Base-by-base conservation (phyloP, 75 land plant genomes). In the Selaginella moellendorffii region DNA sequence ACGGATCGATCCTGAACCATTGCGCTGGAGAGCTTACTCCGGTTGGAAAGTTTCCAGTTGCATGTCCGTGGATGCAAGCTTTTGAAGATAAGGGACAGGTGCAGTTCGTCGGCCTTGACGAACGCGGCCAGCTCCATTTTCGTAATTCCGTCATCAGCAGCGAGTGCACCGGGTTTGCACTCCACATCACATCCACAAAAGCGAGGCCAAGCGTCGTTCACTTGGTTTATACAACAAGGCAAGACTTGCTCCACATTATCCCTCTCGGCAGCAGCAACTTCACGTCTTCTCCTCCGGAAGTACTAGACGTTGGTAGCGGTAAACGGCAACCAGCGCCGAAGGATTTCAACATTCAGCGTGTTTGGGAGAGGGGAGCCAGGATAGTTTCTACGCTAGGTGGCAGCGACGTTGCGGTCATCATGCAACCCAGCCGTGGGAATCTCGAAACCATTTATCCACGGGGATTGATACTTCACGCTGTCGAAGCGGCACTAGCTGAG, bases 341-440 rank as follows among this genome's bases (percentile, higher is more conserved):
- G 63, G 42, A 58, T 54, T 52, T 42, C 67, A 76, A 54, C 77
- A 53, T 14, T 10, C 68, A 84, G 14, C 72, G 72, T 63, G 65
- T 95, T 29, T 95, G 99, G 99, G 99, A 95, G 76, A 86, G 78
- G 62, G 88, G 99, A 29, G 82, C 99, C 54, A 80, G 78, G 61
- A 53, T 95, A 51, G 54, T 90, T 62, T 81, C 88, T 42, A 80
- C 88, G 24, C 46, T 95, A 26, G 88, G 88, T 54, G 99, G 88
- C 30, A 79, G 79, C 72, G 97, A 84, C 65, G 85, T 85, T 52
- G 84, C 88, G 53, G 85, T 90, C 5, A 76, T 95, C 31, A 52
- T 95, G 68, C 99, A 95, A 78, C 77, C 99, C 24, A 54, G 31
- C 53, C 74, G 99, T 28, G 99, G 99, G 12, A 95, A 86, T 67